Evolutionary conservation across 2,329 filamentous ascomycete species (phyloP).

Genomic region (Aspergillus fumigatus): DNA sequence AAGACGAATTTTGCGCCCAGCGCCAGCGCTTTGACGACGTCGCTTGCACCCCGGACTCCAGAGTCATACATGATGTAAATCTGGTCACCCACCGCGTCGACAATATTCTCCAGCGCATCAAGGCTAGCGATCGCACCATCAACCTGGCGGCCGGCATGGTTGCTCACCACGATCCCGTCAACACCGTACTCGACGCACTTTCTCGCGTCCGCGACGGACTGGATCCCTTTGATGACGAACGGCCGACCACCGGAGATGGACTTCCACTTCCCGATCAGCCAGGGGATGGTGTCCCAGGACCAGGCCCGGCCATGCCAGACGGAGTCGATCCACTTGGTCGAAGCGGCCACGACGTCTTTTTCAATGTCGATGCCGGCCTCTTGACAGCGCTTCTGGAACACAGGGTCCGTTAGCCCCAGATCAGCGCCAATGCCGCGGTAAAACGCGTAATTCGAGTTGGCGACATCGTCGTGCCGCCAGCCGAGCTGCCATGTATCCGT

Average conservation of each 20-base stretch:
- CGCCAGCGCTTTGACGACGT: conserved; percentile 58
- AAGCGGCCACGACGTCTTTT: conserved; percentile 50
- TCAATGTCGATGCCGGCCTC: conserved; percentile 52
- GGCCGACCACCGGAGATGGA: conserved; percentile 51
- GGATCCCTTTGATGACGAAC: conserved; percentile 66
- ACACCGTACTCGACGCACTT: conserved; percentile 56
- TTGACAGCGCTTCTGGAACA: conserved; percentile 52
- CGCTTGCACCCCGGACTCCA: conserved; percentile 53
- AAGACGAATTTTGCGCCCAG: conserved; percentile 61
- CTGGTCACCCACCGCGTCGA: conserved; percentile 47
- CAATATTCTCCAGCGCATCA: conserved; percentile 58
- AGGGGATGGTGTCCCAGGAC: conserved; percentile 63
- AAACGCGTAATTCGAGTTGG: conserved; percentile 58
- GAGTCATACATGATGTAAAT: conserved; percentile 58
- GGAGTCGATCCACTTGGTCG: conserved; percentile 60
- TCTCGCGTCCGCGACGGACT: conserved; percentile 60
- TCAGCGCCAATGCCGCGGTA: conserved; percentile 57
- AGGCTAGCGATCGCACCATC: conserved; percentile 57
- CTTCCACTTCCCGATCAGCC: conserved; percentile 58
- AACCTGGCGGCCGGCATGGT: conserved; percentile 66
- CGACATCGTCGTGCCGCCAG: conserved; percentile 57
- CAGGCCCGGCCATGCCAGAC: conserved; percentile 61
- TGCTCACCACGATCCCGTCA: conserved; percentile 65
- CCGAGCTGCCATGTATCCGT: conserved; percentile 62
- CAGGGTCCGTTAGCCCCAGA: conserved; percentile 55